Evolutionary conservation across 768 basidiomycete genomes (phyloP).

Genomic region (Suillus variegatus): DNA sequence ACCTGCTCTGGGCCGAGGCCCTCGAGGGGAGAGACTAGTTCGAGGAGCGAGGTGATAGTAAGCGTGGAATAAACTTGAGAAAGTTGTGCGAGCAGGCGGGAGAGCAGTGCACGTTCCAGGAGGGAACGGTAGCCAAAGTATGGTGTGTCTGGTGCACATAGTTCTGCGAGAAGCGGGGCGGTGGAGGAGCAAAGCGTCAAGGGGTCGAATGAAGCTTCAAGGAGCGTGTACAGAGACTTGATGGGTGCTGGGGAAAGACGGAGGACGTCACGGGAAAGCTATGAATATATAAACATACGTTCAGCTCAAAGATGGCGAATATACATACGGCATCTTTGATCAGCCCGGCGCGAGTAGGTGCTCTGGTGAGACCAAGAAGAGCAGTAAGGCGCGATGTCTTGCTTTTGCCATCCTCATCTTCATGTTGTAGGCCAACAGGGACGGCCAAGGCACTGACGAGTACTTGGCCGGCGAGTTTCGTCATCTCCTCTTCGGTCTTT

Average conservation of each 20-base stretch:
- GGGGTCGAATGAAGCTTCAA: constrained; percentile 94
- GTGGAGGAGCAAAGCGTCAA: constrained; percentile 78
- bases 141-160: constrained; percentile 44
- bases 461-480: constrained; percentile 85
- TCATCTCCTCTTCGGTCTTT: constrained; percentile 75
- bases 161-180: constrained; percentile 71
- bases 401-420: constrained; percentile 55
- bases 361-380: constrained; percentile 78
- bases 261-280: constrained; percentile 84
- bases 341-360: constrained; percentile 85
- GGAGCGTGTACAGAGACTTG: constrained; percentile 79
- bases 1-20: constrained; percentile 65
- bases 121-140: constrained; percentile 88
- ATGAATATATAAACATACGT: constrained; percentile 13
- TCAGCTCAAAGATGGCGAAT: constrained; percentile 9
- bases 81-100: constrained; percentile 87
- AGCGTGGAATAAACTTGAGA: constrained; percentile 91
- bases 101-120: constrained; percentile 87
- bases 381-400: constrained; percentile 81
- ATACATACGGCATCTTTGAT: constrained; percentile 75
- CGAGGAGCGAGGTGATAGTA: constrained; percentile 73
- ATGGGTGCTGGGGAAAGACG: constrained; percentile 74
- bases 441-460: constrained; percentile 92
- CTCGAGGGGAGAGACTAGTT: constrained; percentile 76
- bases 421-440: constrained; percentile 69